Percentiles rank a stretch among this genome's conserved stretches.
Evolutionary conservation across 495 filamentous ascomycete genomes (phyloP).

Genomic region (Aspergillus conjunctus): DNA sequence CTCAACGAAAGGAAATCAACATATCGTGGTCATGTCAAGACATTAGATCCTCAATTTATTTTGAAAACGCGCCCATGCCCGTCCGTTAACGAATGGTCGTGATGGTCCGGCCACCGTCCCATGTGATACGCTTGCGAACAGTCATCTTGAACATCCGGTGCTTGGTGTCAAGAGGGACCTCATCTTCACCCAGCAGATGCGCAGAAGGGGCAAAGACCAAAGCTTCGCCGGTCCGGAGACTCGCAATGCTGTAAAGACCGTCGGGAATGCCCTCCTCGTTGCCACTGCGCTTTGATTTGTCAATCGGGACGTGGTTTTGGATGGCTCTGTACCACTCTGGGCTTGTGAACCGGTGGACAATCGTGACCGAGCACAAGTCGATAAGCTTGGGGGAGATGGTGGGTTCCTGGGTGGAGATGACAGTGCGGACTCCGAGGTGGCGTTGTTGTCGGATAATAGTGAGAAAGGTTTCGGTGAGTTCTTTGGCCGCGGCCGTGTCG

Average conservation of each 20-base stretch:
- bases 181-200: constrained; percentile 39
- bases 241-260: constrained; percentile 58
- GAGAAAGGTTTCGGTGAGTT: constrained; percentile 65
- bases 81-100: constrained; percentile 24
- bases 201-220: constrained; percentile 67
- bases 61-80: no score
- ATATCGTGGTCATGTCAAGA: background rate
- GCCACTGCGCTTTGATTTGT: constrained; percentile 19
- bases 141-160: constrained; percentile 26
- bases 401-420: constrained; percentile 81
- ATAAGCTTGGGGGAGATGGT: constrained; percentile 70
- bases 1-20: background rate
- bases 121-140: constrained; percentile 32
- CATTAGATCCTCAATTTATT: no score
- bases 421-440: constrained; percentile 63
- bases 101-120: constrained; percentile 34
- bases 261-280: constrained; percentile 20
- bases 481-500: constrained; percentile 39
- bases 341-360: constrained; percentile 75
- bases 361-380: constrained; percentile 70
- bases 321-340: constrained; percentile 64
- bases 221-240: constrained; percentile 62
- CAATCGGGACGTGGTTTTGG: constrained; percentile 54
- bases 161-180: constrained; percentile 19
- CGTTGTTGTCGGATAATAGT: constrained; percentile 70